Percentiles rank a stretch among this genome's conserved stretches.
These are phyloP conservation scores for Anisodus tanguticus DNA, from an alignment of 257 asterid genomes.

Conservation along the genomic window DNA sequence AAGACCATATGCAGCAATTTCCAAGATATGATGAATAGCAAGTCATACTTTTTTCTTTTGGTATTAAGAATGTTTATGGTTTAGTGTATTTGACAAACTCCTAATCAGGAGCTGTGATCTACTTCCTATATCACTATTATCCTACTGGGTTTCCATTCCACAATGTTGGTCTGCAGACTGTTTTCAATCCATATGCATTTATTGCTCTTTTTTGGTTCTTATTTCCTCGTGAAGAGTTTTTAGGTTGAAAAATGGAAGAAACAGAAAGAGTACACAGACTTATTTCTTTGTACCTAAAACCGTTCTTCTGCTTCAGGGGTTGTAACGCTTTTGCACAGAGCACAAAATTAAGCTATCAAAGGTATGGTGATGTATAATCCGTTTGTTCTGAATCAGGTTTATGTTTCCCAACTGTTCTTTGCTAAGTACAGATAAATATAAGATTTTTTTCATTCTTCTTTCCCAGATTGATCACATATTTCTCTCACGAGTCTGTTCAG, in stretches of 20 bases:
- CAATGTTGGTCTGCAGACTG: no score
- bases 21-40: constrained; percentile 15
- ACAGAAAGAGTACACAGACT: constrained; percentile 16
- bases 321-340: constrained; percentile 95
- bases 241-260: neutral
- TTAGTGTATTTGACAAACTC: neutral
- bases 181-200: neutral
- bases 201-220: neutral
- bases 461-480: constrained; percentile 92
- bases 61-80: constrained; percentile 13
- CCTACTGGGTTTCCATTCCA: neutral
- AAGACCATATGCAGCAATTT: constrained; percentile 9
- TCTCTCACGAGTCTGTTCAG: constrained; percentile 95
- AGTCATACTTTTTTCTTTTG: constrained; percentile 12
- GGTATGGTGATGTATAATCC: constrained; percentile 47
- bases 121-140: neutral
- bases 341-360: constrained; percentile 90
- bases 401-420: neutral
- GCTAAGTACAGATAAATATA: constrained; percentile 1
- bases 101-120: neutral
- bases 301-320: constrained; percentile 63
- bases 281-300: constrained; percentile 23
- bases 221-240: neutral
- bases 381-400: no score
- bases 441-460: constrained; percentile 26